Conservation (phyloP, 192 early-diverging fungal species). For the Mortierella antarctica region DNA sequence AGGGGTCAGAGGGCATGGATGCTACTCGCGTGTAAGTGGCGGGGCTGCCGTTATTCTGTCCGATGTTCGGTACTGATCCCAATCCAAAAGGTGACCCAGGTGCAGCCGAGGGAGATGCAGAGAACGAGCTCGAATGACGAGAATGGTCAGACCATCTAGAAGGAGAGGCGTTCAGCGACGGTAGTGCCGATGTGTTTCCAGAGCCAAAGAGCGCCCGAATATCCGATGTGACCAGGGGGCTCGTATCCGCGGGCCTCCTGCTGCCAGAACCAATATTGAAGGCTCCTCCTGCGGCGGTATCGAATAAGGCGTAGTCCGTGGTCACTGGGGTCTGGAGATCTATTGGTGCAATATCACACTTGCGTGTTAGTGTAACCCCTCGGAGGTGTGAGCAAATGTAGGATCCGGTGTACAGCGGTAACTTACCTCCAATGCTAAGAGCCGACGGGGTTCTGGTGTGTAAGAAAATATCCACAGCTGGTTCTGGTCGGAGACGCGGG, state of each 20-base stretch:
- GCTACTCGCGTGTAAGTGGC: constrained; percentile 14
- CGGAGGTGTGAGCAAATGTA: too few relatives aligned
- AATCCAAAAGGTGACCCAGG: constrained; percentile 7
- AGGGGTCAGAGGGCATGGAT: constrained; percentile 25
- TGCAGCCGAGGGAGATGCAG: constrained; percentile 5
- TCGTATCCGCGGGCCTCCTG: not conserved
- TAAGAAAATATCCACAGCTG: constrained; percentile 67
- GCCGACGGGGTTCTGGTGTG: constrained; percentile 64
- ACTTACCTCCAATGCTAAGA: constrained; percentile 23
- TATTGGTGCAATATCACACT: not conserved
- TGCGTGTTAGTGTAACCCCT: too few relatives aligned
- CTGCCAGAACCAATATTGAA: constrained; percentile 2
- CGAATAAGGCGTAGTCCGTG: constrained; percentile 35
- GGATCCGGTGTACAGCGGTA: not conserved
- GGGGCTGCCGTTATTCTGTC: constrained; percentile 7
- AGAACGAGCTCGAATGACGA: constrained; percentile 19
- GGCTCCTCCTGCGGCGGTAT: constrained; percentile 7
- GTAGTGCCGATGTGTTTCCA: not conserved
- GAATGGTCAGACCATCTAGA: constrained; percentile 41
- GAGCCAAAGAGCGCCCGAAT: constrained; percentile 26
- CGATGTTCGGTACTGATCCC: constrained; percentile 2
- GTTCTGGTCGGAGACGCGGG: constrained; percentile 56
- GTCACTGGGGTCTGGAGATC: constrained; percentile 5
- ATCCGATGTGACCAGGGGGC: constrained; percentile 12
- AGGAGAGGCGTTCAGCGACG: constrained; percentile 17